Conservation (phyloP, 1,284 basidiomycete species). For the Grifola frondosa region DNA sequence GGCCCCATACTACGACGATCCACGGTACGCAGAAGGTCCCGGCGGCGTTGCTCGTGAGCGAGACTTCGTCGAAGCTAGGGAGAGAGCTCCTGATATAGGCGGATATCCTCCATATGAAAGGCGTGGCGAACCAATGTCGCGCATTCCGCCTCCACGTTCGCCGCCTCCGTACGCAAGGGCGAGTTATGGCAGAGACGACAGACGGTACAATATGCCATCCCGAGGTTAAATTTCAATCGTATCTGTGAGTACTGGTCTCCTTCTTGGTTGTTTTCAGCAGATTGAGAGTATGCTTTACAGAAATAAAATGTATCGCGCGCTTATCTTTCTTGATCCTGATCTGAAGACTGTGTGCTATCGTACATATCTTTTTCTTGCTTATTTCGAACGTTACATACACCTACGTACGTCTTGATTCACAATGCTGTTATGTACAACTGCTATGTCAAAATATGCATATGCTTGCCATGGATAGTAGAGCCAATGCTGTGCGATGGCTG, state of each 20-base stretch:
- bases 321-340: too few relatives aligned
- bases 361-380: too few relatives aligned
- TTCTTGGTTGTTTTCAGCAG: not conserved
- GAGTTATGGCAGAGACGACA: constrained; percentile 25
- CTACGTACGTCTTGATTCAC: too few relatives aligned
- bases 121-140: constrained; percentile 11
- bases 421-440: too few relatives aligned
- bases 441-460: too few relatives aligned
- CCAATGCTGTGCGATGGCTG: not conserved
- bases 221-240: too few relatives aligned
- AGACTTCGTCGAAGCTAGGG: constrained; percentile 24
- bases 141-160: constrained; percentile 22
- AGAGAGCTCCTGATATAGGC: constrained; percentile 12
- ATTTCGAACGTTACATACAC: too few relatives aligned
- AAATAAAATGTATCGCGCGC: too few relatives aligned
- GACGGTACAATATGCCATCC: constrained; percentile 23
- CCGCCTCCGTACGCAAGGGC: constrained; percentile 24
- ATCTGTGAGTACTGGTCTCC: constrained; percentile 13
- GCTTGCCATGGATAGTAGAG: too few relatives aligned
- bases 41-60: constrained; percentile 20
- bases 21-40: constrained; percentile 16
- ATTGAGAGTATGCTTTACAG: not conserved
- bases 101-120: constrained; percentile 26
- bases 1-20: constrained; percentile 28
- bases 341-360: too few relatives aligned